Evolutionary conservation across 108 stramenopile genomes (phyloP), one percentile per base, ranked within the genome.

Genomic region (Asterionellopsis glacialis): DNA sequence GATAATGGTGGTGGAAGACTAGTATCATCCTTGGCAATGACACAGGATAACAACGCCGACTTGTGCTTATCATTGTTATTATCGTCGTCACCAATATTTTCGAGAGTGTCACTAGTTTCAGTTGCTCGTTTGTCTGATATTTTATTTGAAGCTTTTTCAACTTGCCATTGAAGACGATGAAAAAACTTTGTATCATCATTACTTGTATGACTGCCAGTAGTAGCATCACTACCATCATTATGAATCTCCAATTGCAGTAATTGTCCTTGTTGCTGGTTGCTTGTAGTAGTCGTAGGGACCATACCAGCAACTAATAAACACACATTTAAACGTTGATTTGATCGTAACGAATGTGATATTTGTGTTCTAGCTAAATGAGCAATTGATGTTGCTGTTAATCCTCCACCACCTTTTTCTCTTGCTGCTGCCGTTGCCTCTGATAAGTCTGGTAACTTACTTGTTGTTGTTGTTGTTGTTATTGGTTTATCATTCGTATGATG

Each of bases 241-340:
- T 33, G 33, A 33, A 33, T 33, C 33, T 33, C 33, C 33, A 33
- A 5, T 2, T 33, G 33, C 33, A 5, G 5, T 9, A 7, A 5
- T 48, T 48, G 47, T 48, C 9, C 6, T 7, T 4, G 47, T 21
- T 16, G 47, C 5, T 1, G 47, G 6, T 48, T 9, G 2, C 47
- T 21, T 48, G 47, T 48, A 48, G 33, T 4, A 21, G 47, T 48
- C 2, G 33, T 4, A 21, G 47, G 47, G 48, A 75, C 56, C 85
- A 90, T 84, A 0, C 88, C 88, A 47, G 76, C 89, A 28, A 87
- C 57, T 48, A 90, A 60, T 28, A 87, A 57, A 52, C 85, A 85
- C 9, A 87, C 71, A 18, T 69, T 63, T 6, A 70, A 50, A 1
- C 71, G 81, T 26, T 66, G 51, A 11, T 79, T 59, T 19, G 75